These are phyloP conservation scores for Serendipita sp. DNA, from an alignment of 768 basidiomycete species.

Conservation along the genomic window DNA sequence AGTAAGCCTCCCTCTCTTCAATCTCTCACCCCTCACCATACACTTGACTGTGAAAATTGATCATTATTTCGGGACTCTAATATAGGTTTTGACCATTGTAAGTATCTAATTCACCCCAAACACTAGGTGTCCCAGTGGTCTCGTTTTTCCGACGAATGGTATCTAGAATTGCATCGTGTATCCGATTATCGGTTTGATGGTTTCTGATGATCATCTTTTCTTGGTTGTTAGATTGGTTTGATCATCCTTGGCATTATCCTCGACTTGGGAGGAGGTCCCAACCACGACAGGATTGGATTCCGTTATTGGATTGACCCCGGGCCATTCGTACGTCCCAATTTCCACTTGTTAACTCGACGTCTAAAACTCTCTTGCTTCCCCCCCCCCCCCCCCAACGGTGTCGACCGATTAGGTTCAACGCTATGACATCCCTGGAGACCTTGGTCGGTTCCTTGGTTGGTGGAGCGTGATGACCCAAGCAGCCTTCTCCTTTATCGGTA, in stretches of 20 bases:
- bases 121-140: no score
- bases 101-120: conserved; percentile 31
- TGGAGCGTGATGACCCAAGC: conserved; percentile 58
- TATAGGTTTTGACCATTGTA: conserved; percentile 10
- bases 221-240: conserved; percentile 40
- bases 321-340: conserved; percentile 53
- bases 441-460: conserved; percentile 62
- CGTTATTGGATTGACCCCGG: conserved; percentile 82
- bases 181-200: conserved; percentile 10
- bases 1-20: neutral
- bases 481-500: conserved; percentile 85
- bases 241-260: conserved; percentile 49
- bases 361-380: neutral
- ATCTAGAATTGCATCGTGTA: conserved; percentile 33
- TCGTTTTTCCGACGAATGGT: no score
- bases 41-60: neutral
- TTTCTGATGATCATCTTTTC: conserved; percentile 30
- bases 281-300: conserved; percentile 63
- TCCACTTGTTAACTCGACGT: conserved; percentile 25
- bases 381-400: no score
- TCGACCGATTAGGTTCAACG: neutral
- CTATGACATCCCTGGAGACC: conserved; percentile 29
- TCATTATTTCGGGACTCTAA: neutral
- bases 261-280: conserved; percentile 78
- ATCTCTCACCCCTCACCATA: neutral